Evolutionary conservation across 805 yeast species (phyloP).

Genomic region (Ogataea philodendri): DNA sequence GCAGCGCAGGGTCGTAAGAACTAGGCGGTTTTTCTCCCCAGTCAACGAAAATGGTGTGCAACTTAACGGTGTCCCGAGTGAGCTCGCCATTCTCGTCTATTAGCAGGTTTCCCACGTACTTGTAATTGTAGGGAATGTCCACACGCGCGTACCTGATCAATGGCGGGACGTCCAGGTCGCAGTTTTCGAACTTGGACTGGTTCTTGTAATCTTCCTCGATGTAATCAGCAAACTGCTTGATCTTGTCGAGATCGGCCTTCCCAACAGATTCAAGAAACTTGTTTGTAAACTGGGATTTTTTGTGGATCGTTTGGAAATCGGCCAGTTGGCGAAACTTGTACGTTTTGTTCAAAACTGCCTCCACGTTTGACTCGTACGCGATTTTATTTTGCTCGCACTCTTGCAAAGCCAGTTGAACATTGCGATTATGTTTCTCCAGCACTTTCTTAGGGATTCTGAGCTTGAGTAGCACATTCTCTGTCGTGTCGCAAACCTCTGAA

Average conservation of each 20-base stretch:
- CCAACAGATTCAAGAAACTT: slow-evolving; percentile 41
- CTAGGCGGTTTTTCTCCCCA: slow-evolving; percentile 49
- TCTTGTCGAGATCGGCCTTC: slow-evolving; percentile 40
- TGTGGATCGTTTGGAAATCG: slow-evolving; percentile 77
- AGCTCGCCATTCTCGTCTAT: slow-evolving; percentile 56
- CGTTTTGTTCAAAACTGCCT: slow-evolving; percentile 64
- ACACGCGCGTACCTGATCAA: slow-evolving; percentile 81
- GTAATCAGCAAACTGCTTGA: slow-evolving; percentile 39
- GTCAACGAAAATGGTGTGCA: slow-evolving; percentile 53
- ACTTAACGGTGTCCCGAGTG: slow-evolving; percentile 45
- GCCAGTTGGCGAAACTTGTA: slow-evolving; percentile 81
- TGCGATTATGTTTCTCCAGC: slow-evolving; percentile 40
- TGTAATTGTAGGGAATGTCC: slow-evolving; percentile 73
- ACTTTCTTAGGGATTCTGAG: slow-evolving; percentile 58
- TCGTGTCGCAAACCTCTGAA: slow-evolving; percentile 44
- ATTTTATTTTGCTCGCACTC: slow-evolving; percentile 34
- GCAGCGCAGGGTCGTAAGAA: slow-evolving; percentile 49
- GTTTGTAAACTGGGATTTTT: slow-evolving; percentile 49
- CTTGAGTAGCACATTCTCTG: slow-evolving; percentile 59
- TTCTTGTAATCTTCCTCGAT: slow-evolving; percentile 22
- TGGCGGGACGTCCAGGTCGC: slow-evolving; percentile 67
- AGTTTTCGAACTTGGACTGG: slow-evolving; percentile 25
- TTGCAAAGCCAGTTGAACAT: slow-evolving; percentile 43
- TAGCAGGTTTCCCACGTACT: slow-evolving; percentile 69
- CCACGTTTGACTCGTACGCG: slow-evolving; percentile 51